Conservation (phyloP, 2,329 filamentous ascomycete genomes). For the Botrytis elliptica region DNA sequence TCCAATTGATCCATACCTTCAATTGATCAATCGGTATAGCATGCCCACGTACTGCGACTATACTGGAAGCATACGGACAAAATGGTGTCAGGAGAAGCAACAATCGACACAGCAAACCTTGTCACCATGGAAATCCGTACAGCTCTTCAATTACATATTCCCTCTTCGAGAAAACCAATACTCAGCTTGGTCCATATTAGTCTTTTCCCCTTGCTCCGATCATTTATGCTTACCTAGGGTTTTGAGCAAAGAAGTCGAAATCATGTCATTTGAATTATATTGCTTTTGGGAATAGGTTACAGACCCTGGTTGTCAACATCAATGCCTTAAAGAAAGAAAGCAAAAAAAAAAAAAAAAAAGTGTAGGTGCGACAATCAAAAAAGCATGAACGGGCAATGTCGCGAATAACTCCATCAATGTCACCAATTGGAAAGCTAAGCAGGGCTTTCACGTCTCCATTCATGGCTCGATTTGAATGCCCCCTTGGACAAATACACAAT, state of each 20-base stretch:
- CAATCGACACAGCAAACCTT: conserved; percentile 9
- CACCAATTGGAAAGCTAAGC: not conserved
- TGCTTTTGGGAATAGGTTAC: conserved; percentile 9
- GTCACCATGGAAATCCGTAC: not conserved
- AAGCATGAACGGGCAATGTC: conserved; percentile 28
- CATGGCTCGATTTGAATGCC: not conserved
- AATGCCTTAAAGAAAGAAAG: conserved; percentile 22
- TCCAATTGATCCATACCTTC: not conserved
- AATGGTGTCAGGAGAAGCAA: not conserved
- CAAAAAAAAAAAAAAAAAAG: not conserved
- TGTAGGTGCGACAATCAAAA: not conserved
- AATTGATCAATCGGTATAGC: not conserved
- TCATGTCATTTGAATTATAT: not conserved
- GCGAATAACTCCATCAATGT: conserved; percentile 14
- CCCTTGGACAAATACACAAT: not conserved
- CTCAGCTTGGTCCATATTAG: conserved; percentile 8
- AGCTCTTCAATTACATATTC: not conserved
- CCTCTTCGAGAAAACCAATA: not conserved
- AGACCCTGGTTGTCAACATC: conserved; percentile 17
- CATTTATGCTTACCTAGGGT: conserved; percentile 3
- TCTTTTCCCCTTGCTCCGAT: conserved; percentile 2
- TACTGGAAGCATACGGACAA: not conserved
- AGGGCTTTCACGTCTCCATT: not conserved
- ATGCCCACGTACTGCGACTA: not conserved
- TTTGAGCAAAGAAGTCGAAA: not conserved